These are phyloP conservation scores for Hypoxylon lienhwacheense DNA, from an alignment of 495 filamentous ascomycete genomes.

Conservation along the genomic window DNA sequence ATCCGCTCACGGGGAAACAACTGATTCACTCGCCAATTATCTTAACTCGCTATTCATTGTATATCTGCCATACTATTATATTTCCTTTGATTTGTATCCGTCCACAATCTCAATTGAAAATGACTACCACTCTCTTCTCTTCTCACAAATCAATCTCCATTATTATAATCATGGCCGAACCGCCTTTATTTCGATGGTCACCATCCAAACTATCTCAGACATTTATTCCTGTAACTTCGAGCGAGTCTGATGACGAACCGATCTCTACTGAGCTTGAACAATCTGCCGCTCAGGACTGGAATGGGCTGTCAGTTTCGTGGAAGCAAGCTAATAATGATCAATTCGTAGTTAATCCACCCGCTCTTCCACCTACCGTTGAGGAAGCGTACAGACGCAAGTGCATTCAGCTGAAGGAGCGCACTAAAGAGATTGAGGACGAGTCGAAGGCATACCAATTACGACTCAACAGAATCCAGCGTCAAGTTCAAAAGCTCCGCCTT, in stretches of 20 bases:
- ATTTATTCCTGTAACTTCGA: too few species aligned
- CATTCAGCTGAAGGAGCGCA: slow-evolving; percentile 87
- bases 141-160: neutral
- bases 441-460: slow-evolving; percentile 80
- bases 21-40: too few species aligned
- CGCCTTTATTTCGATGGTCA: slow-evolving; percentile 9
- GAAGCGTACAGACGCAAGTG: slow-evolving; percentile 96
- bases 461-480: slow-evolving; percentile 75
- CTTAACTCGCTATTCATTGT: too few species aligned
- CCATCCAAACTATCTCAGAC: too few species aligned
- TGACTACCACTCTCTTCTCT: neutral
- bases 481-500: slow-evolving; percentile 86
- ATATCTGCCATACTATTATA: too few species aligned
- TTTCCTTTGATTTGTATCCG: too few species aligned
- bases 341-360: slow-evolving; percentile 55
- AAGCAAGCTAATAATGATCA: slow-evolving; percentile 4
- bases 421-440: slow-evolving; percentile 84
- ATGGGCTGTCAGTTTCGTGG: neutral
- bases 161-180: neutral
- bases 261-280: neutral
- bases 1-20: too few species aligned
- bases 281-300: slow-evolving; percentile 1
- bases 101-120: neutral
- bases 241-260: too few species aligned
- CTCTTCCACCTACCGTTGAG: slow-evolving; percentile 91